Percentiles rank a stretch among this genome's conserved stretches.
phyloP scores from a whole-genome alignment of 257 asterid genomes.

The Sherardia arvensis region DNA sequence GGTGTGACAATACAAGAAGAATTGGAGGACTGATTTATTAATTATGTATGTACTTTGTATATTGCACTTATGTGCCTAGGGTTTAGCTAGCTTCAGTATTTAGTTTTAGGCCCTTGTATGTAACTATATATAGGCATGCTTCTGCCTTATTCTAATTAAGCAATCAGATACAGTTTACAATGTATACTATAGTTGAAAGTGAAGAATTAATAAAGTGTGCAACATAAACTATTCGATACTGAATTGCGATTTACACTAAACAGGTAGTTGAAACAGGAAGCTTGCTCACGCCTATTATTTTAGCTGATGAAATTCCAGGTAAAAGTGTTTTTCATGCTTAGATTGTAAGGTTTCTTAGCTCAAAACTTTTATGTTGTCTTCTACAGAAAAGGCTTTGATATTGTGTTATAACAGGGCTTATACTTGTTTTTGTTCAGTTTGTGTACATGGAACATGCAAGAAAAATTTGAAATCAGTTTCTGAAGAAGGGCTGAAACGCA shows the following conservation, averaged over 20 bases:
- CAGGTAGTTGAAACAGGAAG: conserved; percentile 84
- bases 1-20: too few relatives aligned
- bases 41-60: too few relatives aligned
- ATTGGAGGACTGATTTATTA: too few relatives aligned
- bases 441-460: conserved; percentile 93
- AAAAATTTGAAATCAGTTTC: conserved; percentile 63
- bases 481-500: conserved; percentile 77
- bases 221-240: neutral
- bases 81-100: too few relatives aligned
- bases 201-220: too few relatives aligned
- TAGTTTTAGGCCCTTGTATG: too few relatives aligned
- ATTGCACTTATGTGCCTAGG: too few relatives aligned
- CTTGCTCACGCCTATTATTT: conserved; percentile 65
- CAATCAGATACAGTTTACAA: too few relatives aligned
- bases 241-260: conserved; percentile 14
- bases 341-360: neutral
- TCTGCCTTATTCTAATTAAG: too few relatives aligned
- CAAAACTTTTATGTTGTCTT: neutral
- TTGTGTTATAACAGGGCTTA: neutral
- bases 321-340: conserved; percentile 7
- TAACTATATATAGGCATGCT: too few relatives aligned
- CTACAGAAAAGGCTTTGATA: neutral
- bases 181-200: too few relatives aligned
- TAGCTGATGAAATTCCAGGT: conserved; percentile 76
- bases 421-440: conserved; percentile 39